A percentile compares a stretch with the other conserved stretches of the same genome.
Evolutionary conservation across 257 asterid genomes (phyloP).

Genomic region (Solanum pennellii): DNA sequence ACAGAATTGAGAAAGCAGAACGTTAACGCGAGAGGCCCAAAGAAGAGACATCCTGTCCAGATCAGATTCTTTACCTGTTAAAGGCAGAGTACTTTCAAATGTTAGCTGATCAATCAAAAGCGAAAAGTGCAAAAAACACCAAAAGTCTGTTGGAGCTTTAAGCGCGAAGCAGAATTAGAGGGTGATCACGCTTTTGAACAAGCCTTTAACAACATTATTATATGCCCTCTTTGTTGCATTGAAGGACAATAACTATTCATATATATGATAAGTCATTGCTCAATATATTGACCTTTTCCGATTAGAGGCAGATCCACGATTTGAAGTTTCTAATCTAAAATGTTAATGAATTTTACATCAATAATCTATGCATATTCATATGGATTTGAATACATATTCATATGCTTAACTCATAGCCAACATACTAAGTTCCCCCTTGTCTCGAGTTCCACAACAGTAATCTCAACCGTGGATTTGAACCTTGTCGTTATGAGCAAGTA

Average conservation of each 20-base stretch:
- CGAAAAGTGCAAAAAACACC: neutral
- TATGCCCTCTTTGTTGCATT: neutral
- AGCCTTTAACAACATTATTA: neutral
- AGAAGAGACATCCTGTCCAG: conserved; percentile 12
- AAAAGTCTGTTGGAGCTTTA: too few species aligned
- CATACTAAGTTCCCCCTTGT: neutral
- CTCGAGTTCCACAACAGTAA: neutral
- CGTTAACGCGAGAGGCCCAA: conserved; percentile 8
- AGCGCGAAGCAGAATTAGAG: too few species aligned
- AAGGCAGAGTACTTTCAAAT: neutral
- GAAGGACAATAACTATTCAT: neutral
- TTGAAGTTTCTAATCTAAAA: neutral
- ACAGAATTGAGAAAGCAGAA: conserved; percentile 18
- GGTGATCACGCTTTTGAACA: neutral
- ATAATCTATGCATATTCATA: neutral
- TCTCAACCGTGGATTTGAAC: neutral
- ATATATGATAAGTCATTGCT: neutral
- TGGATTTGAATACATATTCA: neutral
- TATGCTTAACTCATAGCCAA: neutral
- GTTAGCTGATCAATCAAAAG: neutral
- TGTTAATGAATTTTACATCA: neutral
- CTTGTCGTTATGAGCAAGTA: neutral
- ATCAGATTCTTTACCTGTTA: conserved; percentile 14
- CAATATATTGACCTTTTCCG: neutral
- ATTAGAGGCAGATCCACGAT: neutral